Percentiles rank a stretch among this genome's conserved stretches.
These are phyloP conservation scores for Apiotrichum sp. DNA, from an alignment of 1,284 basidiomycete species.

Conservation along the genomic window DNA sequence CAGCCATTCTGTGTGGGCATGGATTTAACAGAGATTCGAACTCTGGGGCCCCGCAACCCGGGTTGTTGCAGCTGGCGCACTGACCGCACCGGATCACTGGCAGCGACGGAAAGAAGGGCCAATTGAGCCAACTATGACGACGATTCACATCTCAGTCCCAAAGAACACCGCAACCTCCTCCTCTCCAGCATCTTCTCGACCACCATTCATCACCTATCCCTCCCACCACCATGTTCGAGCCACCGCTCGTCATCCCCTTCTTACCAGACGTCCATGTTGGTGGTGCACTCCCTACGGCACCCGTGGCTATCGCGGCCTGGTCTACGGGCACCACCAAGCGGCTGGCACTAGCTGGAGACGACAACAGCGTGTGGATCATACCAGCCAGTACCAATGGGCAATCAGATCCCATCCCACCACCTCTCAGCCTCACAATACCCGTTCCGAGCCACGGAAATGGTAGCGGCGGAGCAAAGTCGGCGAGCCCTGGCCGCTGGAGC, in stretches of 20 bases:
- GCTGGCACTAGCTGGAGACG: slow-evolving; percentile 27
- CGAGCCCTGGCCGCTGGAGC: too few relatives aligned
- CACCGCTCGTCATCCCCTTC: slow-evolving; percentile 27
- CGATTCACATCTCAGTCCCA: too few relatives aligned
- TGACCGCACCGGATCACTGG: too few relatives aligned
- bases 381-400: background rate
- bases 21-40: too few relatives aligned
- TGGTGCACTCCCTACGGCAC: slow-evolving; percentile 21
- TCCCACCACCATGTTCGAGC: background rate
- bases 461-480: too few relatives aligned
- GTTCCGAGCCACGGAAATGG: too few relatives aligned
- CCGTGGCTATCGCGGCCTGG: slow-evolving; percentile 33
- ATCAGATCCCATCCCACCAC: background rate
- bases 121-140: too few relatives aligned
- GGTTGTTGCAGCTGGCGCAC: too few relatives aligned
- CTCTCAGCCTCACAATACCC: background rate
- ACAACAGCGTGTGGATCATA: slow-evolving; percentile 39
- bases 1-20: too few relatives aligned
- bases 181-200: background rate
- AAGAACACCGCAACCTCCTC: too few relatives aligned
- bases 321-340: slow-evolving; percentile 21
- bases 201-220: background rate
- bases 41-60: too few relatives aligned
- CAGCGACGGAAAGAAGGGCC: too few relatives aligned
- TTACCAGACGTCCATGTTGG: slow-evolving; percentile 20